phyloP scores from a whole-genome alignment of 225 moss, liverwort and hornwort genomes.

The Physcomitrium patens region DNA sequence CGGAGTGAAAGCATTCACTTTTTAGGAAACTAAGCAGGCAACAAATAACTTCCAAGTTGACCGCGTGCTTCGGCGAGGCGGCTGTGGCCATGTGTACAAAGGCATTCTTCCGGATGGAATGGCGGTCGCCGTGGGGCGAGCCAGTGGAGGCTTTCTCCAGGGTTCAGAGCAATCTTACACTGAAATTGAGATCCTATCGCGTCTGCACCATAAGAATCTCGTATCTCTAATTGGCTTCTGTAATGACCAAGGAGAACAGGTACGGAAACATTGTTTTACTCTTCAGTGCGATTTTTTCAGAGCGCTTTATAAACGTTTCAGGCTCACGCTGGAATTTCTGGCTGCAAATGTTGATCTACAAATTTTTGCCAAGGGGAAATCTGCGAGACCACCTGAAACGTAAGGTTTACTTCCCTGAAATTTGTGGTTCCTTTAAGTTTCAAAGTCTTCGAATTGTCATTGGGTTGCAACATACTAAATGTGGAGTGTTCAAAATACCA shows the following conservation, averaged over 20 bases:
- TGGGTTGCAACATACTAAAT: not conserved
- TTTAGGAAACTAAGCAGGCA: conserved; percentile 59
- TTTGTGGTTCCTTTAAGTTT: too few relatives aligned
- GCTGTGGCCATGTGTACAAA: conserved; percentile 78
- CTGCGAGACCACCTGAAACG: conserved; percentile 54
- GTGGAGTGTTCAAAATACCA: not conserved
- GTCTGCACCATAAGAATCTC: conserved; percentile 63
- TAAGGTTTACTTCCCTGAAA: not conserved
- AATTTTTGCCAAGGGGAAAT: conserved; percentile 59
- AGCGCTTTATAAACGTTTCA: not conserved
- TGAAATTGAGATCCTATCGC: conserved; percentile 54
- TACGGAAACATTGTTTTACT: not conserved
- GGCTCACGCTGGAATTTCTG: not conserved
- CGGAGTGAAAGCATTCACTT: conserved; percentile 79
- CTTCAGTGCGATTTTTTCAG: not conserved
- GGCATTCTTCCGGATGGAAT: conserved; percentile 61
- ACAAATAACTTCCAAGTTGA: conserved; percentile 58
- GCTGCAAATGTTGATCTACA: conserved; percentile 62
- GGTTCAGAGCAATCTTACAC: conserved; percentile 54
- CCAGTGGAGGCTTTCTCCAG: conserved; percentile 49
- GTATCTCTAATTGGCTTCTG: conserved; percentile 60
- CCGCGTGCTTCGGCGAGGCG: conserved; percentile 67
- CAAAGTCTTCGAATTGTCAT: not conserved
- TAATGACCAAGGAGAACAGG: conserved; percentile 64
- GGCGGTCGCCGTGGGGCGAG: conserved; percentile 55